Base-by-base conservation (phyloP, 78 protist genomes). In the Diacronema lutheri region DNA sequence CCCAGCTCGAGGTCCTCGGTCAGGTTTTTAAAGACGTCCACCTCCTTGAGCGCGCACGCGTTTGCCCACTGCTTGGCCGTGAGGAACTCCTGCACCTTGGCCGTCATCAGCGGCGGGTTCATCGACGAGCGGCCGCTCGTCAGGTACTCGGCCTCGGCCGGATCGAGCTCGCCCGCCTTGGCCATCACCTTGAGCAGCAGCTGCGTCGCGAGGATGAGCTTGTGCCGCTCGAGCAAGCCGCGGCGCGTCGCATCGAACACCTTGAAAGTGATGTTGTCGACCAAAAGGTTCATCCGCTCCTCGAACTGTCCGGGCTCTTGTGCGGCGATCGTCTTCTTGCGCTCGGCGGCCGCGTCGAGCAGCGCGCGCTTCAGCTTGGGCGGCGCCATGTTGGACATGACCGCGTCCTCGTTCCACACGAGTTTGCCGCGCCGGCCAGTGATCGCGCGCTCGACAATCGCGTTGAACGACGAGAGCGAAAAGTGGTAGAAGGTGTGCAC, bases 401-500 rank as follows among this genome's bases (percentile, higher is more conserved):
- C 56, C 20, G 29, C 33, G 14, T 69, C 77, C 46, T 35, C 44
- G 29, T 69, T 19, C 46, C 46, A 69, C 25, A 33, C 77, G 46
- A 25, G 31, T 4, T 16, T 16, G 29, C 14, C 14, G 29, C 33
- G 46, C 35, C 33, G 25, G 12, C 77, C 77, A 31, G 77, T 26
- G 64, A 91, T 65, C 50, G 90, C 90, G 26, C 86, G 82, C 72
- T 68, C 46, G 91, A 92, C 92, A 73, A 94, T 85, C 31, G 74
- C 26, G 79, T 65, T 68, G 86, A 90, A 94, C 61, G 93, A 89
- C 14, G 76, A 6, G 74, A 94, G 91, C 65, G 95, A 92, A 78
- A 87, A 92, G 69, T 91, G 93, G 84, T 92, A 90, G 93, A 92
- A 90, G 64, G 88, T 44, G 80, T 92, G 86, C 57, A 94, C 60